Conservation (phyloP, 2,329 filamentous ascomycete species). For the Neonectria magnoliae region DNA sequence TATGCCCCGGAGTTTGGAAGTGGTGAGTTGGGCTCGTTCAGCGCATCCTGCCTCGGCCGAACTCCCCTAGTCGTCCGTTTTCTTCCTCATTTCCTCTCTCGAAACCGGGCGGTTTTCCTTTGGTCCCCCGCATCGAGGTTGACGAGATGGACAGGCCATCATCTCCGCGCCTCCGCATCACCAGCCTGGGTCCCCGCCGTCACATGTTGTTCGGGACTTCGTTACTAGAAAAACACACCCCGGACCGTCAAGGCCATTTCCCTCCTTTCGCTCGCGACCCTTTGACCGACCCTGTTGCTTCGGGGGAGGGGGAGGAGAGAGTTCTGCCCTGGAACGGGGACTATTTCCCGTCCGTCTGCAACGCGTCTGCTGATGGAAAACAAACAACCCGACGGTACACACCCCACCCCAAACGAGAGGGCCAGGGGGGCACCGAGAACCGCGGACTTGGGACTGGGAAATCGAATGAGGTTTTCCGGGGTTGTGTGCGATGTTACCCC, state of each 20-base stretch:
- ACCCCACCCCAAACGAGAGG: conserved; percentile 11
- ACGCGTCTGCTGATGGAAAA: conserved; percentile 21
- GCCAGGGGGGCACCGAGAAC: conserved; percentile 10
- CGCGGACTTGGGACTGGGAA: conserved; percentile 27
- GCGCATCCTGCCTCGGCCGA: not conserved
- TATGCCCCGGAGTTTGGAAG: not conserved
- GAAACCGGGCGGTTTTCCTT: conserved; percentile 22
- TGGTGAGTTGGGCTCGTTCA: not conserved
- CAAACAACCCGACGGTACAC: not conserved
- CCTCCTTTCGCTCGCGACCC: conserved; percentile 26
- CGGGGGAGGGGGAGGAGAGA: conserved; percentile 13
- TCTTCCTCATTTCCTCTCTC: not conserved
- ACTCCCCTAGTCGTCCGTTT: not conserved
- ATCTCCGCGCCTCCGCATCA: no score
- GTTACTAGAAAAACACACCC: not conserved
- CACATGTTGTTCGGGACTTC: conserved; percentile 28
- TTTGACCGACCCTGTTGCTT: conserved; percentile 27
- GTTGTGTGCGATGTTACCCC: conserved; percentile 14
- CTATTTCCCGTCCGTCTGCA: conserved; percentile 29
- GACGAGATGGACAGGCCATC: conserved; percentile 16
- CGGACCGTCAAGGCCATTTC: conserved; percentile 31
- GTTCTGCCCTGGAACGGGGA: conserved; percentile 9
- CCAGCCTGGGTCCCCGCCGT: conserved; percentile 24
- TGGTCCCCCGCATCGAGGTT: conserved; percentile 32
- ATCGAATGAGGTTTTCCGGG: conserved; percentile 20